Evolutionary conservation across 1,284 basidiomycete species (phyloP).

Genomic region (Apiotrichum sp.): DNA sequence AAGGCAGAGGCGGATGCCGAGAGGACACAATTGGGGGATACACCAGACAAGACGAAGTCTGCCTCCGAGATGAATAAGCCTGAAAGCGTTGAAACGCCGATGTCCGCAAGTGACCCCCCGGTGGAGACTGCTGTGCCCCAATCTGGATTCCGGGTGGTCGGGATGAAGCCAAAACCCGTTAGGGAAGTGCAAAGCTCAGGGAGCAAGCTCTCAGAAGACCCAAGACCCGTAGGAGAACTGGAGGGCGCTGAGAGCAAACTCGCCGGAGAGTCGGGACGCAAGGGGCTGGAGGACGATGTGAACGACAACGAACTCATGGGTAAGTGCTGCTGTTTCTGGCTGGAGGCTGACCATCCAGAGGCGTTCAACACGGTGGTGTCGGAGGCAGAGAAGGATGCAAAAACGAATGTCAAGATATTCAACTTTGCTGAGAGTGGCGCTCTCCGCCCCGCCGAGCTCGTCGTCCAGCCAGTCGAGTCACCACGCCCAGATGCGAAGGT

Average conservation of each 20-base stretch:
- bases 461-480: conserved; percentile 44
- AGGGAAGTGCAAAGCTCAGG: too few species aligned
- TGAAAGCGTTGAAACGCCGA: too few species aligned
- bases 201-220: background rate
- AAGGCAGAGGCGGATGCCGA: too few species aligned
- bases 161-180: too few species aligned
- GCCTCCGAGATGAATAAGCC: too few species aligned
- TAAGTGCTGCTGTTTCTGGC: background rate
- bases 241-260: too few species aligned
- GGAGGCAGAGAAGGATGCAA: background rate
- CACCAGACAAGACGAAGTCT: too few species aligned
- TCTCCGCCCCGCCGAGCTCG: background rate
- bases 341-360: background rate
- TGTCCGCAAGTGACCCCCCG: too few species aligned
- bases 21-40: too few species aligned
- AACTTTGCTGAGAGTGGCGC: background rate
- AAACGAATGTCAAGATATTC: background rate
- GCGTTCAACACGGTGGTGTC: background rate
- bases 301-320: background rate
- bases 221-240: too few species aligned
- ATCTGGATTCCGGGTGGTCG: too few species aligned
- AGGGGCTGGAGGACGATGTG: background rate
- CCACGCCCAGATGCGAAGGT: conserved; percentile 46
- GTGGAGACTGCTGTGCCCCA: too few species aligned
- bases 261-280: background rate